These are phyloP conservation scores for Orbilia oligospora DNA, from an alignment of 2,329 filamentous ascomycete genomes.

Conservation along the genomic window DNA sequence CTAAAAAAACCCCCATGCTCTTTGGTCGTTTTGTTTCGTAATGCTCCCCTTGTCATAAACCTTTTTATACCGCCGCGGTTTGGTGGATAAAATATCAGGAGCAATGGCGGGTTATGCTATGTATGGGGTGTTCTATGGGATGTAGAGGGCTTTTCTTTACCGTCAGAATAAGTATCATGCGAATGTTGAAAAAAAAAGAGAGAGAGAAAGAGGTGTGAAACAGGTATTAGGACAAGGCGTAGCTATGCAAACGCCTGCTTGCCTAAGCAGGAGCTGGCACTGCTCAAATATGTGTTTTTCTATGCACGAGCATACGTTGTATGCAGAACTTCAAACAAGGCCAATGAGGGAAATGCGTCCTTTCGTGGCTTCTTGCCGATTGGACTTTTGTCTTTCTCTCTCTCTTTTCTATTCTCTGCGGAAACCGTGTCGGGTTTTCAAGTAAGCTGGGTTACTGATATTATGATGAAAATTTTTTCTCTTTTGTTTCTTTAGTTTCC, in stretches of 20 bases:
- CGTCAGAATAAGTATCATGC: background rate
- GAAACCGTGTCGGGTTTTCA: too few relatives aligned
- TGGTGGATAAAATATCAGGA: slow-evolving; percentile 18
- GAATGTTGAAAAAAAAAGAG: too few relatives aligned
- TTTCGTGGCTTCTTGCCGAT: slow-evolving; percentile 14
- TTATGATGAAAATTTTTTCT: background rate
- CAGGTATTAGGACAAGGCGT: background rate
- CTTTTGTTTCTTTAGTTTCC: slow-evolving; percentile 14
- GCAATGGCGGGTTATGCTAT: background rate
- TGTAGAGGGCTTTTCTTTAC: too few relatives aligned
- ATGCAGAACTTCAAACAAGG: slow-evolving; percentile 16
- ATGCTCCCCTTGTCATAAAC: background rate
- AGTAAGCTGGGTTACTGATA: too few relatives aligned
- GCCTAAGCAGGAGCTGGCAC: slow-evolving; percentile 15
- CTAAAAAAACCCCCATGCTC: background rate
- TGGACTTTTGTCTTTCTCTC: background rate
- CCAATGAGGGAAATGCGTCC: slow-evolving; percentile 6
- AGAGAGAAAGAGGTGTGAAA: background rate
- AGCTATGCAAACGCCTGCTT: slow-evolving; percentile 10
- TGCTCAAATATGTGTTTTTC: slow-evolving; percentile 10
- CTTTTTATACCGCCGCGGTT: slow-evolving; percentile 32
- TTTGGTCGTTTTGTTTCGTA: slow-evolving; percentile 41
- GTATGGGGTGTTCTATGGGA: too few relatives aligned
- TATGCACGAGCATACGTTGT: slow-evolving; percentile 5
- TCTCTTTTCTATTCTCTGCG: background rate